phyloP scores from a whole-genome alignment of 2,329 filamentous ascomycete species.

The Xylaria sp. region DNA sequence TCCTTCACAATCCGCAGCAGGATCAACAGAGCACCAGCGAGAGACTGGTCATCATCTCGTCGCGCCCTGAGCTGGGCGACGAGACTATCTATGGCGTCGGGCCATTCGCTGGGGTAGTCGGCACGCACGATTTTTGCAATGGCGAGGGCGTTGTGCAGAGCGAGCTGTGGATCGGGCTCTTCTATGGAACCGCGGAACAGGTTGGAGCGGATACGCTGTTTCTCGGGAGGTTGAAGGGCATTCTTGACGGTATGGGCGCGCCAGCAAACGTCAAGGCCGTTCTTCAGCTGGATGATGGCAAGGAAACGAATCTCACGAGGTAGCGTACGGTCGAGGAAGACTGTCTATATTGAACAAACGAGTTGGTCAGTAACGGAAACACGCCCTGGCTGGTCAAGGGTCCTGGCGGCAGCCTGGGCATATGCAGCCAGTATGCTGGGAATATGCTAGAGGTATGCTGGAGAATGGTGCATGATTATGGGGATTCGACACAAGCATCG shows the following conservation, averaged over 20 bases:
- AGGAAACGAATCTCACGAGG: conserved; percentile 83
- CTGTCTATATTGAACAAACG: conserved; percentile 59
- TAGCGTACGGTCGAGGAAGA: conserved; percentile 80
- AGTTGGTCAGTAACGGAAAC: conserved; percentile 18
- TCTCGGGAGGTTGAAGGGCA: conserved; percentile 76
- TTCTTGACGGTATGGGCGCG: conserved; percentile 66
- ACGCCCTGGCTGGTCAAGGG: background rate
- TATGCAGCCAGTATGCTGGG: no score
- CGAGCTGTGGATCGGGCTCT: conserved; percentile 76
- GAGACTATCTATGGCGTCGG: conserved; percentile 63
- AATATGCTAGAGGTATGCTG: background rate
- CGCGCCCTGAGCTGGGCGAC: conserved; percentile 68
- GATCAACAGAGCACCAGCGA: conserved; percentile 75
- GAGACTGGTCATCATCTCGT: conserved; percentile 62
- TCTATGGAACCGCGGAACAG: conserved; percentile 78
- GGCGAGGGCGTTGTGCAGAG: conserved; percentile 86
- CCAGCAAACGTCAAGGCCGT: conserved; percentile 96
- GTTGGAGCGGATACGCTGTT: conserved; percentile 73
- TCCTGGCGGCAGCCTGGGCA: background rate
- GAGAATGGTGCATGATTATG: background rate
- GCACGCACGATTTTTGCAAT: conserved; percentile 86
- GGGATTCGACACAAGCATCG: conserved; percentile 8
- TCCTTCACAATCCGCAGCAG: conserved; percentile 91
- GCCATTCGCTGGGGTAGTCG: conserved; percentile 90
- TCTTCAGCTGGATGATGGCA: conserved; percentile 92